Evolutionary conservation across 2,329 filamentous ascomycete genomes (phyloP).

Genomic region (Aspergillus melleus): DNA sequence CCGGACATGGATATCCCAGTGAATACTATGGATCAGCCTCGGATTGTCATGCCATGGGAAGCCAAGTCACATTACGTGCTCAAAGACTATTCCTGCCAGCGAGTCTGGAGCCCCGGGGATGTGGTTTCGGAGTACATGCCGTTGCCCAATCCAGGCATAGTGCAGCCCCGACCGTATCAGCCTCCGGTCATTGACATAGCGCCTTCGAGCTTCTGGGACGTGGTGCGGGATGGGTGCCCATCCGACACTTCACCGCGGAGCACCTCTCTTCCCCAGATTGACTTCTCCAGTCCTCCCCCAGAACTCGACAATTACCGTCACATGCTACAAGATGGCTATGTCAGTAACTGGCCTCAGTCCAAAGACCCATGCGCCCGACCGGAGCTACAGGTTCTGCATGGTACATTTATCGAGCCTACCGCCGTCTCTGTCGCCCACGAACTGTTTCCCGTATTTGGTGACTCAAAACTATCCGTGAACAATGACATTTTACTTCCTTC

Average conservation of each 20-base stretch:
- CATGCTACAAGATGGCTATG: slow-evolving; percentile 46
- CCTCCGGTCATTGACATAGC: neutral
- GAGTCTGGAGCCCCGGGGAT: neutral
- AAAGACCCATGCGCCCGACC: slow-evolving; percentile 49
- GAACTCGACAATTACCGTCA: slow-evolving; percentile 31
- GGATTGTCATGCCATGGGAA: slow-evolving; percentile 50
- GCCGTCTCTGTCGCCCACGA: slow-evolving; percentile 45
- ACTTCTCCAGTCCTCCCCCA: slow-evolving; percentile 32
- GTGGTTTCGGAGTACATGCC: slow-evolving; percentile 14
- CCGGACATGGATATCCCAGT: slow-evolving; percentile 51
- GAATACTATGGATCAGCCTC: slow-evolving; percentile 52
- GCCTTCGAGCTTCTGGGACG: slow-evolving; percentile 42
- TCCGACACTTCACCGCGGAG: slow-evolving; percentile 17
- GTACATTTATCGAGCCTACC: slow-evolving; percentile 51
- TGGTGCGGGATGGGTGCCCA: slow-evolving; percentile 43
- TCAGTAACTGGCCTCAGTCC: slow-evolving; percentile 48
- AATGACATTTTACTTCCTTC: slow-evolving; percentile 55
- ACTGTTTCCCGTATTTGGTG: slow-evolving; percentile 52
- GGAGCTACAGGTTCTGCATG: slow-evolving; percentile 47
- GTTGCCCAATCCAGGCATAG: neutral
- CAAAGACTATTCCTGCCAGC: slow-evolving; percentile 27
- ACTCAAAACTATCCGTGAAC: slow-evolving; percentile 51
- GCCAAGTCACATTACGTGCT: slow-evolving; percentile 42
- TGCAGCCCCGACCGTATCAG: slow-evolving; percentile 14
- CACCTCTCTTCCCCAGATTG: slow-evolving; percentile 28